A percentile compares a stretch with the other conserved stretches of the same genome.
Conservation (phyloP, 2,329 filamentous ascomycete genomes). For the Ramichloridium luteum region DNA sequence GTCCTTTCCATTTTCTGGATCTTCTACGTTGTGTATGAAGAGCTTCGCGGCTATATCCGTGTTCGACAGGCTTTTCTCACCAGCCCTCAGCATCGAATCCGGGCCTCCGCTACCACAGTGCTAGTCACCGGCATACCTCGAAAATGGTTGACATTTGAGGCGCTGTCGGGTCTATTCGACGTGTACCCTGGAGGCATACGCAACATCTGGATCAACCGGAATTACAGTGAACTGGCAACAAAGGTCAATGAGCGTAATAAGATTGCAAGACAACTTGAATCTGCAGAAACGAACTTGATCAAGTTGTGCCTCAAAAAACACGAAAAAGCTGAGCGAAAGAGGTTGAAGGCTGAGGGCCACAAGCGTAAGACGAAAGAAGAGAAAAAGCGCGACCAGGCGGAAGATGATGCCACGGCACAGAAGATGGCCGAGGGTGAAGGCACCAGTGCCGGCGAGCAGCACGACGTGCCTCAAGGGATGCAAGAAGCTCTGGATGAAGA, state of each 20-base stretch:
- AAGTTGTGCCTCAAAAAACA: slow-evolving; percentile 67
- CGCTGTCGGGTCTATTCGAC: slow-evolving; percentile 74
- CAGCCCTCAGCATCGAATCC: slow-evolving; percentile 82
- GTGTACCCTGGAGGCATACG: slow-evolving; percentile 90
- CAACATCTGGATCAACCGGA: slow-evolving; percentile 93
- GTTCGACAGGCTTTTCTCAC: slow-evolving; percentile 90
- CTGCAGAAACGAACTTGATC: slow-evolving; percentile 74
- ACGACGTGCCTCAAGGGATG: slow-evolving; percentile 18
- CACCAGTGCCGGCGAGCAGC: slow-evolving; percentile 21
- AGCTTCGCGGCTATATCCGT: slow-evolving; percentile 78
- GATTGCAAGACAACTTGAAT: slow-evolving; percentile 61
- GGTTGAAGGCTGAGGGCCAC: slow-evolving; percentile 33
- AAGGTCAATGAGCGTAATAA: slow-evolving; percentile 68
- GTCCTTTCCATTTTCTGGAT: slow-evolving; percentile 70
- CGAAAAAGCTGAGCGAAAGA: slow-evolving; percentile 44
- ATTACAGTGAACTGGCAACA: slow-evolving; percentile 69
- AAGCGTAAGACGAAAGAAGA: slow-evolving; percentile 48
- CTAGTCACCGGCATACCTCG: slow-evolving; percentile 79
- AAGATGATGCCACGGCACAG: slow-evolving; percentile 21
- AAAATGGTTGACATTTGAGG: slow-evolving; percentile 80
- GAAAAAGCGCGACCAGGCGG: slow-evolving; percentile 19
- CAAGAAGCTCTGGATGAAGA: slow-evolving; percentile 21
- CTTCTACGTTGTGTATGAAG: slow-evolving; percentile 74
- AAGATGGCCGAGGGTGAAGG: slow-evolving; percentile 20
- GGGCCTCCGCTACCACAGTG: slow-evolving; percentile 90